phyloP scores from a whole-genome alignment of 2,329 filamentous ascomycete genomes.

The Penicillium sp. region DNA sequence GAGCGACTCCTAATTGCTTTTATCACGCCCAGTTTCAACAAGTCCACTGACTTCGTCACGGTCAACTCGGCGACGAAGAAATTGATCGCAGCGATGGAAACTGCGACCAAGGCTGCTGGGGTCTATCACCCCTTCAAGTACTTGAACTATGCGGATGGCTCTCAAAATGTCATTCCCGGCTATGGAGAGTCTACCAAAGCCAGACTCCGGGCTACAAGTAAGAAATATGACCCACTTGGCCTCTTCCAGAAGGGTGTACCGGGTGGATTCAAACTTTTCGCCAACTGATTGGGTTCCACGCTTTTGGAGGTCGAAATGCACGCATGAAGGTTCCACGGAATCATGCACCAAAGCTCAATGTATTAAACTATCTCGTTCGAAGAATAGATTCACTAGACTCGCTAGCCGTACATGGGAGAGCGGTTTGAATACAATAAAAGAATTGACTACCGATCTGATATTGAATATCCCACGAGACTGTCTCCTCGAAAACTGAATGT shows the following conservation, averaged over 20 bases:
- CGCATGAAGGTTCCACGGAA: too few relatives aligned
- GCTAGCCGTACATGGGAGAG: too few relatives aligned
- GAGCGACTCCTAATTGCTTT: not conserved
- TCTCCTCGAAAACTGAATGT: too few relatives aligned
- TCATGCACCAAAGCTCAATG: too few relatives aligned
- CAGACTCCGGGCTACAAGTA: not conserved
- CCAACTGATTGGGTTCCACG: too few relatives aligned
- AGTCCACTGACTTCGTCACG: not conserved
- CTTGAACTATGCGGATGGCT: conserved; percentile 1
- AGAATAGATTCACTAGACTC: too few relatives aligned
- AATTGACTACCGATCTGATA: too few relatives aligned
- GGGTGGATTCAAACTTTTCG: not conserved
- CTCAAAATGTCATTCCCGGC: not conserved
- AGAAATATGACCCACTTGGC: conserved; percentile 1
- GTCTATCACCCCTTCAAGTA: not conserved
- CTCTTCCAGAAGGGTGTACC: conserved; percentile 1
- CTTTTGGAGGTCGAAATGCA: too few relatives aligned
- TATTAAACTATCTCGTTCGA: too few relatives aligned
- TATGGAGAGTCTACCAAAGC: not conserved
- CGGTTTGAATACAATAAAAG: too few relatives aligned
- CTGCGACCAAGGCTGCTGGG: not conserved
- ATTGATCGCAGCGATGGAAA: not conserved
- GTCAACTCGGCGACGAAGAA: not conserved
- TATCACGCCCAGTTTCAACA: not conserved
- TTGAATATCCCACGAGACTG: too few relatives aligned